These are phyloP conservation scores for Lactarius sp. DNA, from an alignment of 768 basidiomycete species.

Conservation along the genomic window DNA sequence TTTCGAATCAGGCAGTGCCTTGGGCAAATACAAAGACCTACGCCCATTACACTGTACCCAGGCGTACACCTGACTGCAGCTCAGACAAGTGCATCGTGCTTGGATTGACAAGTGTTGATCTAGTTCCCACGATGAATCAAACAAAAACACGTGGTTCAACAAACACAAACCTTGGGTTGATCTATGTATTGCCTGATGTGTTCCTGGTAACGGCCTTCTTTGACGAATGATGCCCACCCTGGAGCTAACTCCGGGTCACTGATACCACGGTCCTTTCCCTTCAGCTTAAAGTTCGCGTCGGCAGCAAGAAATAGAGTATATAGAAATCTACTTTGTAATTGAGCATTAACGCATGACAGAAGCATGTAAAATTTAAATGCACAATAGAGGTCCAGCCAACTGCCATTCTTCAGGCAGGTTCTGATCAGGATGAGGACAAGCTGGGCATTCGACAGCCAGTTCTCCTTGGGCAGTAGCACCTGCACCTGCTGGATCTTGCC, in stretches of 20 bases:
- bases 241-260: not conserved
- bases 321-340: not conserved
- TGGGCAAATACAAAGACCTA: not conserved
- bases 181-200: not conserved
- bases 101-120: constrained; percentile 3
- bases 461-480: constrained; percentile 5
- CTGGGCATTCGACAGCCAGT: constrained; percentile 7
- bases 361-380: too few relatives aligned
- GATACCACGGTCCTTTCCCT: not conserved
- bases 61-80: not conserved
- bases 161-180: not conserved
- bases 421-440: constrained; percentile 13
- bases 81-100: not conserved
- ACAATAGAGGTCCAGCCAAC: too few relatives aligned
- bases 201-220: not conserved
- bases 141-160: not conserved
- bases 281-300: constrained; percentile 16
- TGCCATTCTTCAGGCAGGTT: constrained; percentile 8
- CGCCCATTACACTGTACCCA: not conserved
- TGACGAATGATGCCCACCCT: constrained; percentile 12
- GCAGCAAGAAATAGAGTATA: constrained; percentile 3
- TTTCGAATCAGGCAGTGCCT: not conserved
- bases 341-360: too few relatives aligned
- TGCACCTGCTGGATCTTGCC: constrained; percentile 12
- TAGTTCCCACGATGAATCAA: not conserved